Evolutionary conservation across 2,329 filamentous ascomycete species (phyloP).

Genomic region (Paecilomyces niveus): DNA sequence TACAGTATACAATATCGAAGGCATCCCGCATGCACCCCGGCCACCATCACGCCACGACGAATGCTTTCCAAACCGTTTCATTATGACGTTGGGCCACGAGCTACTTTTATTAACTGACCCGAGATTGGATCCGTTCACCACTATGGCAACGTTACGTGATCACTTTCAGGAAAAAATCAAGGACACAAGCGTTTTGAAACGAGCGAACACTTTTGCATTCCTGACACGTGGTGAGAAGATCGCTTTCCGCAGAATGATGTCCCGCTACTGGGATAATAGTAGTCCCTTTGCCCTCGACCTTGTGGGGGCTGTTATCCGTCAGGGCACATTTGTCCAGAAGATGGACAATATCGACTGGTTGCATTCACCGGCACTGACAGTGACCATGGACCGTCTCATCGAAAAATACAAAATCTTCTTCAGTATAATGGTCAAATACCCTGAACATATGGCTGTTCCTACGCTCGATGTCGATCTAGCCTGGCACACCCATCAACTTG

Average conservation of each 20-base stretch:
- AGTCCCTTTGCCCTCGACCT: slow-evolving; percentile 34
- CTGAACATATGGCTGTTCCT: slow-evolving; percentile 25
- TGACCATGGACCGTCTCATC: slow-evolving; percentile 60
- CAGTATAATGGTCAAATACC: slow-evolving; percentile 31
- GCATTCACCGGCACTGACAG: slow-evolving; percentile 57
- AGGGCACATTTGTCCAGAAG: slow-evolving; percentile 43
- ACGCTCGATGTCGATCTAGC: slow-evolving; percentile 31
- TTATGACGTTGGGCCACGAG: slow-evolving; percentile 41
- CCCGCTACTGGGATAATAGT: slow-evolving; percentile 36
- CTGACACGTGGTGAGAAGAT: slow-evolving; percentile 17
- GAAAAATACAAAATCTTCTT: slow-evolving; percentile 46
- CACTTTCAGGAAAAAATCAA: slow-evolving; percentile 44
- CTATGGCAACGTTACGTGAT: slow-evolving; percentile 46
- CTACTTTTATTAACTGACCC: slow-evolving; percentile 36
- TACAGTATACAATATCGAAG: slow-evolving; percentile 54
- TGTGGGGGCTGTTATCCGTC: slow-evolving; percentile 36
- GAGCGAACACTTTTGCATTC: slow-evolving; percentile 27
- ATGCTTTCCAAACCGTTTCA: slow-evolving; percentile 53
- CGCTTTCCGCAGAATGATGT: slow-evolving; percentile 35
- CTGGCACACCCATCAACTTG: slow-evolving; percentile 69
- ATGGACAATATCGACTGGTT: slow-evolving; percentile 75
- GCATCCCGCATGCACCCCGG: slow-evolving; percentile 37
- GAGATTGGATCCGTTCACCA: slow-evolving; percentile 22
- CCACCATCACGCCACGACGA: slow-evolving; percentile 16
- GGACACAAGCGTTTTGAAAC: slow-evolving; percentile 30